phyloP scores from a whole-genome alignment of 2,329 filamentous ascomycete genomes.

The Penicillium palitans region DNA sequence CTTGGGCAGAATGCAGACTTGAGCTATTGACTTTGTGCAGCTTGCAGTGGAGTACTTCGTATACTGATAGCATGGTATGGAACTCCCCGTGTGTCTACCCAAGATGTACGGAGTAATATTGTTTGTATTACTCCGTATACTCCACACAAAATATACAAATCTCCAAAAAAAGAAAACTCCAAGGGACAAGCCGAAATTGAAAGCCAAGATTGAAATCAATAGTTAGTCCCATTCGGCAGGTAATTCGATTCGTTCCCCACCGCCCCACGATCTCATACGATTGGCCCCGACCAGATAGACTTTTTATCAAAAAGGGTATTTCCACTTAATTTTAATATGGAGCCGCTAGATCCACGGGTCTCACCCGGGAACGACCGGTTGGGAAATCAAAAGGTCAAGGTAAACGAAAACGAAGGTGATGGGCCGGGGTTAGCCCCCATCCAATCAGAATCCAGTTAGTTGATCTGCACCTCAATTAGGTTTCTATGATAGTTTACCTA shows the following conservation, averaged over 20 bases:
- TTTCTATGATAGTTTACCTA: not conserved
- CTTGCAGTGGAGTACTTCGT: not conserved
- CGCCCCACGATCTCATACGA: not conserved
- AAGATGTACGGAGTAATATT: not conserved
- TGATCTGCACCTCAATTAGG: not conserved
- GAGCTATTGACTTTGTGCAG: not conserved
- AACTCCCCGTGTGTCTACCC: not conserved
- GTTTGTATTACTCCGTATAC: not conserved
- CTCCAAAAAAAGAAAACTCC: not conserved
- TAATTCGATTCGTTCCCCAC: conserved; percentile 3
- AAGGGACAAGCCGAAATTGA: not conserved
- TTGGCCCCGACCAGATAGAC: conserved; percentile 17
- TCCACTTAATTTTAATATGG: not conserved
- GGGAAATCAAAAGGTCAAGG: not conserved
- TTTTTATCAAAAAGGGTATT: conserved; percentile 1
- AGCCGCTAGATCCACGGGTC: conserved; percentile 11
- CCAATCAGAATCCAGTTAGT: not conserved
- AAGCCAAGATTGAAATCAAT: conserved; percentile 2
- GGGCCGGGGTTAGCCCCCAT: not conserved
- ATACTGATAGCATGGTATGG: not conserved
- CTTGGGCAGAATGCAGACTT: not conserved
- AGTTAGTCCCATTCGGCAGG: not conserved
- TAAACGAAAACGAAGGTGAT: not conserved
- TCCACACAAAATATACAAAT: not conserved
- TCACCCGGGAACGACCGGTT: not conserved